Percentiles rank a stretch among this genome's conserved stretches.
These are phyloP conservation scores for Mycena vulgaris DNA, from an alignment of 768 basidiomycete genomes.

Conservation along the genomic window DNA sequence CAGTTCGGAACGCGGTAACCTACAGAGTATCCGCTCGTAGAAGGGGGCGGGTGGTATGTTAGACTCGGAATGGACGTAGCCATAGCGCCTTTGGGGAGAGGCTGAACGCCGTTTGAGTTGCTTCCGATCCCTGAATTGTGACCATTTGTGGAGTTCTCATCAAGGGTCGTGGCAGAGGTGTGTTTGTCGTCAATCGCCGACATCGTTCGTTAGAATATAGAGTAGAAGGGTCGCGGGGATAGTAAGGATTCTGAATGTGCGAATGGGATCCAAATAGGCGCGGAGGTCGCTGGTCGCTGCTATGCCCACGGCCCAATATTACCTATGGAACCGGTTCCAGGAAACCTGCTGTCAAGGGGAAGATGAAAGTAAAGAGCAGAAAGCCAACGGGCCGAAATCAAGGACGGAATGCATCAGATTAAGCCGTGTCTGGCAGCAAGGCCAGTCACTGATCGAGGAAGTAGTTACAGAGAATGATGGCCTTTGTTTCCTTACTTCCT, in stretches of 20 bases:
- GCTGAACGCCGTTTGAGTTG: conserved; percentile 17
- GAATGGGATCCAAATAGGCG: neutral
- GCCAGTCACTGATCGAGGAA: neutral
- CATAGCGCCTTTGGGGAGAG: conserved; percentile 39
- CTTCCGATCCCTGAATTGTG: neutral
- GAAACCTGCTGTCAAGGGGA: conserved; percentile 8
- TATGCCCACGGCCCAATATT: conserved; percentile 6
- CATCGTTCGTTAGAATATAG: conserved; percentile 11
- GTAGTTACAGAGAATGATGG: too few species aligned
- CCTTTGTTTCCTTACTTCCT: too few species aligned
- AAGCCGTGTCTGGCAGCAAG: neutral
- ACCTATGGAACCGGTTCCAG: conserved; percentile 1
- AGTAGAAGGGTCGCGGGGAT: neutral
- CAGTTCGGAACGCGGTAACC: neutral
- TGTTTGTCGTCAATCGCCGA: neutral
- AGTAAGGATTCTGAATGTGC: neutral
- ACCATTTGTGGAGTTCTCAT: neutral
- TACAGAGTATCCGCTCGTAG: conserved; percentile 22
- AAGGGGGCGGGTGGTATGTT: conserved; percentile 17
- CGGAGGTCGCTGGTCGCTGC: neutral
- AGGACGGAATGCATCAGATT: conserved; percentile 1
- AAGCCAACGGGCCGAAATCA: conserved; percentile 19
- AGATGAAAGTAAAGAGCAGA: conserved; percentile 16
- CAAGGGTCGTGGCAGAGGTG: neutral
- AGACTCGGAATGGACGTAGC: conserved; percentile 17